Conservation (phyloP, 257 asterid genomes). For the Galeopsis tetrahit region DNA sequence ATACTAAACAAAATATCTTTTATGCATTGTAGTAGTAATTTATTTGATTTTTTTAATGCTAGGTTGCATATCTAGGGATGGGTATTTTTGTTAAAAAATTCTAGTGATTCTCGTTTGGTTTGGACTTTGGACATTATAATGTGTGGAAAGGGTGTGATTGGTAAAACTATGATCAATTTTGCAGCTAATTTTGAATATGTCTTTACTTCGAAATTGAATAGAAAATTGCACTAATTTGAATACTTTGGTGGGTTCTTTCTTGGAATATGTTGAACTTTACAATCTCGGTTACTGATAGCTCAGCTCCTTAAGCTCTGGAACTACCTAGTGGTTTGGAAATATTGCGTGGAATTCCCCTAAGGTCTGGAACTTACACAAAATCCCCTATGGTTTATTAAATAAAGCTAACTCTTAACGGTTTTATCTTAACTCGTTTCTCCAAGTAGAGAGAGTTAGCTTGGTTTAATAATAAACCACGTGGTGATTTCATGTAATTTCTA, state of each 20-base stretch:
- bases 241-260: not conserved
- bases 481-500: no score
- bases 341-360: no score
- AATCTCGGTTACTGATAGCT: not conserved
- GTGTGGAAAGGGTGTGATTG: not conserved
- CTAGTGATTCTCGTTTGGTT: conserved; percentile 11
- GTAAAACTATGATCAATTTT: conserved; percentile 5
- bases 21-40: not conserved
- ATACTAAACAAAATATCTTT: not conserved
- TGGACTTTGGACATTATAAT: conserved; percentile 11
- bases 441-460: no score
- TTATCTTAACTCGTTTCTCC: no score
- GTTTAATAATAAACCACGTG: no score
- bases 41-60: not conserved
- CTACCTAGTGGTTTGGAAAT: no score
- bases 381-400: no score
- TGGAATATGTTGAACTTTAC: not conserved
- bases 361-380: no score
- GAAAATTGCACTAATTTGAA: not conserved
- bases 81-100: not conserved
- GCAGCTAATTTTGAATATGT: not conserved
- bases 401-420: no score
- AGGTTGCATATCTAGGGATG: not conserved
- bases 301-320: not conserved
- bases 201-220: not conserved